Conservation (phyloP, 306 rosid species). For the Prinsepia uniflora region DNA sequence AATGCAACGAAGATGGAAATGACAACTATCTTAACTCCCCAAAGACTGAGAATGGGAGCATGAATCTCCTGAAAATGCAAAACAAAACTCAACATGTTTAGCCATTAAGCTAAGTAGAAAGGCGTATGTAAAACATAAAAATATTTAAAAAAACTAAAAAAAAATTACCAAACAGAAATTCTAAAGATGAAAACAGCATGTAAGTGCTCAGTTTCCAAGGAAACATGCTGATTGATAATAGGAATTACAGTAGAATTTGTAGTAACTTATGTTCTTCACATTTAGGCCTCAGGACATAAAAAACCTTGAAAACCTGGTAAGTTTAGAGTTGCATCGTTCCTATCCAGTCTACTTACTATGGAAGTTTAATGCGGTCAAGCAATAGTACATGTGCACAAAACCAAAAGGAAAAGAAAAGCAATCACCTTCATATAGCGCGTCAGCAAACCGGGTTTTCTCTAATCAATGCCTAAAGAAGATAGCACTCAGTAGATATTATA, state of each 20-base stretch:
- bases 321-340: not conserved
- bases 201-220: not conserved
- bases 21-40: constrained; percentile 84
- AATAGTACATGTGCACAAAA: not conserved
- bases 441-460: constrained; percentile 67
- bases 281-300: not conserved
- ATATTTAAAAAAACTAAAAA: too few relatives aligned
- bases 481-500: not conserved
- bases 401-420: constrained; percentile 7
- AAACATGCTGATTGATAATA: not conserved
- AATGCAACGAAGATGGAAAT: constrained; percentile 66
- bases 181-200: not conserved
- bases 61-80: constrained; percentile 81
- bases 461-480: constrained; percentile 50
- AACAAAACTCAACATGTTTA: constrained; percentile 16
- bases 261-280: not conserved
- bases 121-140: not conserved
- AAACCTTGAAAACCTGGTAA: not conserved
- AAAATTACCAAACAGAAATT: not conserved
- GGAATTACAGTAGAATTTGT: not conserved
- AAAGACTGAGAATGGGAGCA: constrained; percentile 81
- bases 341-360: not conserved
- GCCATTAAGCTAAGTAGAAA: constrained; percentile 11
- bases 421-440: constrained; percentile 90
- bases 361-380: not conserved